Evolutionary conservation across 768 basidiomycete species (phyloP).

Genomic region (Boletus rubescentipes): DNA sequence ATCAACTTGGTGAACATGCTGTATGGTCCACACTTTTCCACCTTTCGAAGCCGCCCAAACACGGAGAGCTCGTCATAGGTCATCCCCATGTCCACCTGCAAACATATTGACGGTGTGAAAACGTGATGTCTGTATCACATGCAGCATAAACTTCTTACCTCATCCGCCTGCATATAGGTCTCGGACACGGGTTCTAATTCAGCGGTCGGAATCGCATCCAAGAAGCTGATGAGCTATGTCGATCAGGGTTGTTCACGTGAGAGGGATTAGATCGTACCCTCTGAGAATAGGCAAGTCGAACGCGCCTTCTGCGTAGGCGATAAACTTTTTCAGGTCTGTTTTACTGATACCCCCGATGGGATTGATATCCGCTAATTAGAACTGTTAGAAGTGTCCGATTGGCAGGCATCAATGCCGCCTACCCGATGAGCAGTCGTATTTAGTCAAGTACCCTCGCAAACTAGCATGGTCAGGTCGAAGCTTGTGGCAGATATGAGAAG

Average conservation of each 20-base stretch:
- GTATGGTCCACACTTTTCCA: conserved; percentile 97
- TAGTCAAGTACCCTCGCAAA: conserved; percentile 93
- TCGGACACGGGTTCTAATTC: conserved; percentile 96
- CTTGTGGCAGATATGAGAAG: not conserved
- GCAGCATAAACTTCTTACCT: conserved; percentile 47
- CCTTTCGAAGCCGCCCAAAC: conserved; percentile 90
- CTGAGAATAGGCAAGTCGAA: conserved; percentile 85
- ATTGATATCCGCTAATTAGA: conserved; percentile 81
- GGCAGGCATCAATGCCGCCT: conserved; percentile 4
- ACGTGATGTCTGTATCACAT: not conserved
- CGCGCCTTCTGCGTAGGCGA: conserved; percentile 72
- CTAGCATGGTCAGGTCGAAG: conserved; percentile 38
- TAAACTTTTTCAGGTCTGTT: conserved; percentile 95
- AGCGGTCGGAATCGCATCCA: conserved; percentile 90
- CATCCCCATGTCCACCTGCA: conserved; percentile 97
- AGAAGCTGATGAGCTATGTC: conserved; percentile 55
- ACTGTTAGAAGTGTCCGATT: not conserved
- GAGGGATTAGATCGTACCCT: conserved; percentile 47
- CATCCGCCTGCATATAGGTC: conserved; percentile 93
- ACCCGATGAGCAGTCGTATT: conserved; percentile 96
- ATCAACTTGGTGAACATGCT: conserved; percentile 95
- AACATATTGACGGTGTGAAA: not conserved
- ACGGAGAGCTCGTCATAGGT: conserved; percentile 95
- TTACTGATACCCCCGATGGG: conserved; percentile 99
- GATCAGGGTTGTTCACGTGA: not conserved